Evolutionary conservation across 23 red algal species (phyloP).

Genomic region (Gracilariopsis chorda): DNA sequence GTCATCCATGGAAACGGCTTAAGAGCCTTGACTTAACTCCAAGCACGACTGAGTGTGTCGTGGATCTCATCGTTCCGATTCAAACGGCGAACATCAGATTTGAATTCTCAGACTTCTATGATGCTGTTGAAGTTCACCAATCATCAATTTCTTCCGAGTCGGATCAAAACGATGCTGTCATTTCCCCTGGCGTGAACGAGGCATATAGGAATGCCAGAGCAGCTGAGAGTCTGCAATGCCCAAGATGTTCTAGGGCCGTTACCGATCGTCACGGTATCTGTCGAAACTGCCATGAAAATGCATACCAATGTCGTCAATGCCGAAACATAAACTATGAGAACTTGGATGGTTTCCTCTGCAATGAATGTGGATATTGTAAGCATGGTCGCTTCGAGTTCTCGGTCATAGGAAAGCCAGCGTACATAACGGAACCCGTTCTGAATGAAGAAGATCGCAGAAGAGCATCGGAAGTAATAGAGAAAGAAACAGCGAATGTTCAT

Average conservation of each 20-base stretch:
- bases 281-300: slow-evolving; percentile 85
- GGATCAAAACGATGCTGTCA: not conserved
- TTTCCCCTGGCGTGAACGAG: not conserved
- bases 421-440: slow-evolving; percentile 48
- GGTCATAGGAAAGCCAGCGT: slow-evolving; percentile 44
- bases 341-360: slow-evolving; percentile 83
- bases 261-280: slow-evolving; percentile 82
- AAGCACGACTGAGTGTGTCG: slow-evolving; percentile 24
- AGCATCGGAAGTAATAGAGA: slow-evolving; percentile 62
- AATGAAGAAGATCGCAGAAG: slow-evolving; percentile 68
- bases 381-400: slow-evolving; percentile 72
- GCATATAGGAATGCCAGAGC: not conserved
- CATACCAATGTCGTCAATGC: slow-evolving; percentile 90
- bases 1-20: slow-evolving; percentile 55
- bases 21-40: slow-evolving; percentile 14
- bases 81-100: slow-evolving; percentile 62
- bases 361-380: slow-evolving; percentile 86
- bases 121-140: not conserved
- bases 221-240: slow-evolving; percentile 65
- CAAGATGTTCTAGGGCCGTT: slow-evolving; percentile 71
- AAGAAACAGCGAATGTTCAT: slow-evolving; percentile 62
- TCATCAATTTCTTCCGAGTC: not conserved
- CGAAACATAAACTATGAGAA: slow-evolving; percentile 93
- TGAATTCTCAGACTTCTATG: slow-evolving; percentile 56
- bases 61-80: slow-evolving; percentile 47